Percentiles rank a stretch among this genome's conserved stretches.
These are phyloP conservation scores for Singerocomus rubriflavus DNA, from an alignment of 1,284 basidiomycete genomes.

Conservation along the genomic window DNA sequence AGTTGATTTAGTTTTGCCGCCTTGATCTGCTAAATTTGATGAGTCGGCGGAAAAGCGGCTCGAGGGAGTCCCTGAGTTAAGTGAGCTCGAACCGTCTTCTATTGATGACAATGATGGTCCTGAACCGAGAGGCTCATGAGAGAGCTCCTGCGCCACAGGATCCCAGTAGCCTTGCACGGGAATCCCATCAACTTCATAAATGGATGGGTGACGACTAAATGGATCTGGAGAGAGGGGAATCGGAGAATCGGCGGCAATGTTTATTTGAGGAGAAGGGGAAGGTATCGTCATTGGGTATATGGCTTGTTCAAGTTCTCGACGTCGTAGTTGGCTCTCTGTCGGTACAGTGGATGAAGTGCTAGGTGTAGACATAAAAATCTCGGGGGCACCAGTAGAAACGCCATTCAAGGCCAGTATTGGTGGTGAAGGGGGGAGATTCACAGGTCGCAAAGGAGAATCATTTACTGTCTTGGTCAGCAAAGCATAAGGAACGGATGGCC, in stretches of 20 bases:
- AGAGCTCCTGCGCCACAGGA: conserved; percentile 24
- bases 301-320: conserved; percentile 48
- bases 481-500: conserved; percentile 49
- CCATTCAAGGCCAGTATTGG: conserved; percentile 68
- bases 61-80: conserved; percentile 33
- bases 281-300: conserved; percentile 43
- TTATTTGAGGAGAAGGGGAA: conserved; percentile 23
- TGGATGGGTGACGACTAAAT: conserved; percentile 66
- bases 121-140: conserved; percentile 20
- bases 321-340: conserved; percentile 51
- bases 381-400: conserved; percentile 55
- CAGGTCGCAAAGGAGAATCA: conserved; percentile 17
- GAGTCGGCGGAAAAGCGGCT: conserved; percentile 78
- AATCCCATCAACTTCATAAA: conserved; percentile 33
- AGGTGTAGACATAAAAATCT: conserved; percentile 37
- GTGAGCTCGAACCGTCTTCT: conserved; percentile 15
- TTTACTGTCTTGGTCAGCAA: conserved; percentile 15
- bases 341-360: conserved; percentile 35
- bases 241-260: conserved; percentile 39
- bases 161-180: conserved; percentile 42
- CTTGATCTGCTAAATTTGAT: conserved; percentile 36
- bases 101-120: conserved; percentile 27
- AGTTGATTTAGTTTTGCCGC: conserved; percentile 20
- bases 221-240: conserved; percentile 78
- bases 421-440: conserved; percentile 40